phyloP scores from a whole-genome alignment of 345 rosid genomes.

The Camelina laxa region DNA sequence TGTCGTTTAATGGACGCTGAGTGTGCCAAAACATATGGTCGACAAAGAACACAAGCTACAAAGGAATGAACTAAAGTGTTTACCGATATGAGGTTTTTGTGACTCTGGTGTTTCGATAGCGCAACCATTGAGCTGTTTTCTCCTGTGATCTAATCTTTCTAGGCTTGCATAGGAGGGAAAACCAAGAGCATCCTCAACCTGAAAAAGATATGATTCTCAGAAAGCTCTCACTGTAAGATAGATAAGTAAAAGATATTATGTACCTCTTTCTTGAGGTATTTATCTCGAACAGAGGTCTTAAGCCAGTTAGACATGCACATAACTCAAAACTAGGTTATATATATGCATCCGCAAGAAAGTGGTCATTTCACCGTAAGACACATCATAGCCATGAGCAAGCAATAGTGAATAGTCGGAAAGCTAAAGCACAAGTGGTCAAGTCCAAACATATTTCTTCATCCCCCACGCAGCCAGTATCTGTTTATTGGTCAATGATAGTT shows the following conservation, averaged over 20 bases:
- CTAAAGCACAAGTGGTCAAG: conserved; percentile 65
- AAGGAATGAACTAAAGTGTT: conserved; percentile 3
- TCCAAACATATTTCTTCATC: conserved; percentile 69
- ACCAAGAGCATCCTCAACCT: conserved; percentile 71
- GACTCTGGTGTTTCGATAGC: conserved; percentile 49
- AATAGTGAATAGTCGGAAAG: conserved; percentile 79
- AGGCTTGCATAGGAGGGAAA: conserved; percentile 60
- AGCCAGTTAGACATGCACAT: conserved; percentile 41
- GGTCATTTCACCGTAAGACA: conserved; percentile 63
- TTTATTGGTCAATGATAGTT: no score
- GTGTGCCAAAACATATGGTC: not conserved
- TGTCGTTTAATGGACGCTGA: not conserved
- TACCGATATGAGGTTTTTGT: conserved; percentile 72
- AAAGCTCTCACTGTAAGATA: conserved; percentile 16
- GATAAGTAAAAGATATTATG: conserved; percentile 4
- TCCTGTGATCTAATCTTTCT: conserved; percentile 62
- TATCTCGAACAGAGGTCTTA: conserved; percentile 40
- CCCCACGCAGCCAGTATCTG: conserved; percentile 80
- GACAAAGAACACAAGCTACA: not conserved
- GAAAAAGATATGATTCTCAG: conserved; percentile 35
- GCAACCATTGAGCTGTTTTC: conserved; percentile 58
- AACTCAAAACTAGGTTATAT: not conserved
- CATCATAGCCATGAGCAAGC: conserved; percentile 67
- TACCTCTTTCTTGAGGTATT: conserved; percentile 54
- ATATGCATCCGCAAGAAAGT: conserved; percentile 25